These are phyloP conservation scores for Wallacemonas sp. DNA, from an alignment of 208 protist genomes.

Conservation along the genomic window DNA sequence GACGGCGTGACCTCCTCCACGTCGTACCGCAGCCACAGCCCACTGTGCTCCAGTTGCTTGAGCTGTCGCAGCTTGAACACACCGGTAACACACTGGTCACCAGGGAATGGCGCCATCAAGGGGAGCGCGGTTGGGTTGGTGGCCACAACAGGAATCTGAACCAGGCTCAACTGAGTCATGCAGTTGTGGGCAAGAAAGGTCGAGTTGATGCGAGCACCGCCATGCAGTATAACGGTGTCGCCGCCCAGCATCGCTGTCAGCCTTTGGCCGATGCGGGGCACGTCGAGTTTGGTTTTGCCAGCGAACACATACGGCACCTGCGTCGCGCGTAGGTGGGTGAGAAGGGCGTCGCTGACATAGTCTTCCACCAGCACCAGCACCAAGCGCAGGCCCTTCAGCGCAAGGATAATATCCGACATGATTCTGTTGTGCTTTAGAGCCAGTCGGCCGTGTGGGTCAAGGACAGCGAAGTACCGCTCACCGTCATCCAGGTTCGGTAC, in stretches of 20 bases:
- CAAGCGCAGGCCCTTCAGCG: constrained; percentile 26
- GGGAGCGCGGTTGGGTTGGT: constrained; percentile 13
- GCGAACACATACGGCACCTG: constrained; percentile 32
- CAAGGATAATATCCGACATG: constrained; percentile 14
- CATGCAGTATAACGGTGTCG: constrained; percentile 18
- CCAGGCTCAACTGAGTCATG: constrained; percentile 18
- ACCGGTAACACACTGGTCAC: constrained; percentile 2
- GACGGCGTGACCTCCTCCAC: not conserved
- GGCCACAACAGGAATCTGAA: constrained; percentile 15
- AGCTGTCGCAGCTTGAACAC: constrained; percentile 13
- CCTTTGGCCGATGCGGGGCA: constrained; percentile 14
- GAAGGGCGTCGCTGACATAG: constrained; percentile 21
- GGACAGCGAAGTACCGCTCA: constrained; percentile 15
- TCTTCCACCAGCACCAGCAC: constrained; percentile 24
- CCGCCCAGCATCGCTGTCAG: constrained; percentile 17
- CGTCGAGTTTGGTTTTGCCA: constrained; percentile 25
- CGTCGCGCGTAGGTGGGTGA: constrained; percentile 17
- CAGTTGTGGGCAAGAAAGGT: constrained; percentile 19
- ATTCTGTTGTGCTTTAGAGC: constrained; percentile 8
- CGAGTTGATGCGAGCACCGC: constrained; percentile 21
- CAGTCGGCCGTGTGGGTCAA: constrained; percentile 24
- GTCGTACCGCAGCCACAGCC: constrained; percentile 22
- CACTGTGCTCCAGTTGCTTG: constrained; percentile 25
- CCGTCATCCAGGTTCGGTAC: constrained; percentile 1
- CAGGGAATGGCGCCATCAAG: constrained; percentile 13